Evolutionary conservation across 2,329 filamentous ascomycete species (phyloP).

Genomic region (Epichloe brachyelytri): DNA sequence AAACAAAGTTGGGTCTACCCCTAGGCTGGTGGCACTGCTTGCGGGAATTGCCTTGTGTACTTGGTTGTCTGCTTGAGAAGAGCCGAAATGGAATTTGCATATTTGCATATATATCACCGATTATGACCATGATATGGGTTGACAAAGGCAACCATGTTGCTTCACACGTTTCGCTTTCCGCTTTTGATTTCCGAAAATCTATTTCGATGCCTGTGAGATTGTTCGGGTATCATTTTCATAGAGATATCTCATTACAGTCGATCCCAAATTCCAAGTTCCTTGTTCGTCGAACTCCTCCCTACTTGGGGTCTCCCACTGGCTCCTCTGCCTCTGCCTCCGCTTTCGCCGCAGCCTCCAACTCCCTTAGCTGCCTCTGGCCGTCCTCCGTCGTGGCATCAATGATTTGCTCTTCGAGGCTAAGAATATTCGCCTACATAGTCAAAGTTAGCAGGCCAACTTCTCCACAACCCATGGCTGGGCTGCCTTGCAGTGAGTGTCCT

Average conservation of each 20-base stretch:
- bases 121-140: too few species aligned
- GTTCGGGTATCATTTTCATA: too few species aligned
- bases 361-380: slow-evolving; percentile 63
- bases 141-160: too few species aligned
- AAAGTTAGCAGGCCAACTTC: not conserved
- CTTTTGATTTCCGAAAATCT: too few species aligned
- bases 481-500: not conserved
- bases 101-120: too few species aligned
- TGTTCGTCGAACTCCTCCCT: not conserved
- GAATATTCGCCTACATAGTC: slow-evolving; percentile 53
- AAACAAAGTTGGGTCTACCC: too few species aligned
- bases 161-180: too few species aligned
- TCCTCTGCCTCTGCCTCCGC: slow-evolving; percentile 11
- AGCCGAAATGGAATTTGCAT: too few species aligned
- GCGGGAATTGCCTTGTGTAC: too few species aligned
- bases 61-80: too few species aligned
- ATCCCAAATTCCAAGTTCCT: not conserved
- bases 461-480: not conserved
- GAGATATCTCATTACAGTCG: not conserved
- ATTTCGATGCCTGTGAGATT: too few species aligned
- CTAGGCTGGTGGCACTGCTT: too few species aligned
- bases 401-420: slow-evolving; percentile 84
- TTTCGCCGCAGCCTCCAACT: slow-evolving; percentile 47
- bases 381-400: slow-evolving; percentile 91
- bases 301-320: slow-evolving; percentile 5